Conservation (phyloP, 306 rosid genomes). For the Cicer arietinum region DNA sequence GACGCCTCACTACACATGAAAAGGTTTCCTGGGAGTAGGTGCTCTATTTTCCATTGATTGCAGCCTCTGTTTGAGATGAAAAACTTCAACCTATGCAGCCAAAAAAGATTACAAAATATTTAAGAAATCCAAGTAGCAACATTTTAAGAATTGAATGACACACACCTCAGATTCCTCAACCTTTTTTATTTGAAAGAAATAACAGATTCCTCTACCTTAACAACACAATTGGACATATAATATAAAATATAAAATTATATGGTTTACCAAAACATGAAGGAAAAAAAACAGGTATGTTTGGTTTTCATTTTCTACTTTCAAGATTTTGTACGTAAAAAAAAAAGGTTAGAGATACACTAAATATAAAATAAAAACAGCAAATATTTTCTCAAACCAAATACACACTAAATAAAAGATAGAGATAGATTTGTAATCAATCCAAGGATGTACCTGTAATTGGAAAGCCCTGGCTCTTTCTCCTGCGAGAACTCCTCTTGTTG, state of each 20-base stretch:
- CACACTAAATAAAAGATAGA: background rate
- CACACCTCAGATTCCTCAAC: background rate
- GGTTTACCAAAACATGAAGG: too few species aligned
- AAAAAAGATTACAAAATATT: constrained; percentile 13
- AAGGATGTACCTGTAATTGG: constrained; percentile 78
- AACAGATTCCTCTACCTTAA: too few species aligned
- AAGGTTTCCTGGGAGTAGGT: constrained; percentile 89
- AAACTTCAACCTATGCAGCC: constrained; percentile 79
- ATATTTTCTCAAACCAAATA: background rate
- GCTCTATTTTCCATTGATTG: constrained; percentile 92
- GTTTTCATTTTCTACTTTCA: background rate
- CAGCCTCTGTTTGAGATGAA: constrained; percentile 92
- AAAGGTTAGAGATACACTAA: too few species aligned
- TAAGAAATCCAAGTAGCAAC: background rate
- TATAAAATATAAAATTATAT: too few species aligned
- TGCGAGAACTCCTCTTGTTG: constrained; percentile 92
- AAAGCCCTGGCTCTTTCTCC: constrained; percentile 95
- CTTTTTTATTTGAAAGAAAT: too few species aligned
- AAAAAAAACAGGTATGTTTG: background rate
- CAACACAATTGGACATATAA: too few species aligned
- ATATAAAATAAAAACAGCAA: background rate
- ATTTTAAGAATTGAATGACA: constrained; percentile 10
- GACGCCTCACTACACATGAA: constrained; percentile 48
- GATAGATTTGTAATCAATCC: constrained; percentile 1
- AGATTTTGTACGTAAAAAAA: background rate